These are phyloP conservation scores for Taiozyma sp. DNA, from an alignment of 1,139 yeast species.

Conservation along the genomic window DNA sequence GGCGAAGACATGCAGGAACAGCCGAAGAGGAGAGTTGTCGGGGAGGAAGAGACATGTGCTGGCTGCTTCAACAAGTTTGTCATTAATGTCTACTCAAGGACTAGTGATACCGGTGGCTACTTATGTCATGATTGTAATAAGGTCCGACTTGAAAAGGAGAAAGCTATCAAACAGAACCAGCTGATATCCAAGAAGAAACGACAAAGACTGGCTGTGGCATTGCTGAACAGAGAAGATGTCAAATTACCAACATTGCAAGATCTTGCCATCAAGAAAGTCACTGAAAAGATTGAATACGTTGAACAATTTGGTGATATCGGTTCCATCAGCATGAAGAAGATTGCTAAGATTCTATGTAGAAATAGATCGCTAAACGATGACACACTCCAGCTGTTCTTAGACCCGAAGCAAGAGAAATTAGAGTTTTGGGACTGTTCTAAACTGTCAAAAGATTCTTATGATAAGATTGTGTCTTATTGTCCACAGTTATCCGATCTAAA, in stretches of 20 bases:
- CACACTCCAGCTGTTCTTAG: slow-evolving; percentile 69
- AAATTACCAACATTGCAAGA: slow-evolving; percentile 74
- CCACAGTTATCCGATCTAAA: slow-evolving; percentile 65
- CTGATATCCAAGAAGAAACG: slow-evolving; percentile 64
- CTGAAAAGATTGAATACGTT: slow-evolving; percentile 68
- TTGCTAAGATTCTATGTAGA: slow-evolving; percentile 69
- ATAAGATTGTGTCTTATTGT: slow-evolving; percentile 70
- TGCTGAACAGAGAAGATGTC: slow-evolving; percentile 63
- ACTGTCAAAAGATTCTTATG: slow-evolving; percentile 58
- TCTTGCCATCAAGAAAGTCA: slow-evolving; percentile 64
- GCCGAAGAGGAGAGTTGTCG: slow-evolving; percentile 26
- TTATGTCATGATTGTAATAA: slow-evolving; percentile 64
- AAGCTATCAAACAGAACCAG: slow-evolving; percentile 44
- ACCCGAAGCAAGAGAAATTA: slow-evolving; percentile 47
- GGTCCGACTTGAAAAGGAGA: slow-evolving; percentile 32
- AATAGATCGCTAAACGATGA: slow-evolving; percentile 71
- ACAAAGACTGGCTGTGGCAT: slow-evolving; percentile 76
- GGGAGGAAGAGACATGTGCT: slow-evolving; percentile 49
- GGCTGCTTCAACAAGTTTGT: slow-evolving; percentile 53
- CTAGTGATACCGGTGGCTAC: slow-evolving; percentile 42
- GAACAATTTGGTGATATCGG: slow-evolving; percentile 82
- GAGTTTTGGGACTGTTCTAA: slow-evolving; percentile 94
- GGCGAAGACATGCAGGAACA: slow-evolving; percentile 26
- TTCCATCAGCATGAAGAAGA: slow-evolving; percentile 52
- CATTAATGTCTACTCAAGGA: slow-evolving; percentile 61